Evolutionary conservation across 164 flowering plant species (phyloP), one percentile per base, ranked within the genome.

Genomic region (Vitis amurensis): DNA sequence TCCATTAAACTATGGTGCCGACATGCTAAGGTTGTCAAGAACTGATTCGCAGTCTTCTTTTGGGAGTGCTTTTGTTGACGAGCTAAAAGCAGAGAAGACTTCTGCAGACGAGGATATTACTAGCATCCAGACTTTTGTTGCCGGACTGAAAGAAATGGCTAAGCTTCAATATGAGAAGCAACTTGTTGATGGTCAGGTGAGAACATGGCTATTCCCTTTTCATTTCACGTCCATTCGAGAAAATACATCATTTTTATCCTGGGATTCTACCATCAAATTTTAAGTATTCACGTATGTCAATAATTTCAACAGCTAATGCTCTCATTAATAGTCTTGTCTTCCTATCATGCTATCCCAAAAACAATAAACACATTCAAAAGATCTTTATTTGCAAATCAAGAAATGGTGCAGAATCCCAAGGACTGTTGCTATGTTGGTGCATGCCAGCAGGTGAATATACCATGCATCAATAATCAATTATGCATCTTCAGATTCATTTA

Each of bases 141-240:
- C 89, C 12, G 98, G 89, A 60, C 74, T 93, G 66, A 91, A 89
- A 79, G 90, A 89, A 71, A 87, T 86, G 90, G 95, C 92, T 61
- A 83, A 88, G 71, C 77, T 78, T 61, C 86, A 87, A 64, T 84
- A 79, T 76, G 88, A 83, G 71, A 84, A 85, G 63, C 83, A 88
- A 73, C 81, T 79, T 63, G 80, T 44, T 51, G 82, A 80, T 29
- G 83, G 79, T 58, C 83, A 87, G 96, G 98, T 91, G 58, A 73
- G 73, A 14, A 53, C 51, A 4, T 60, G 55, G 58, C 53, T n/a
- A 30, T 67, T 53, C 1, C 50, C 11, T 30, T 44, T 27, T 14
- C 7, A 27, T 44, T 48, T 48, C 8, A 12, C 17, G n/a, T n/a
- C 16, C 3, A 14, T 70, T 44, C 64, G 50, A 44, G 53, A 55